Base-by-base conservation (phyloP, 2,329 filamentous ascomycete species). In the Penicillium vulpinum region DNA sequence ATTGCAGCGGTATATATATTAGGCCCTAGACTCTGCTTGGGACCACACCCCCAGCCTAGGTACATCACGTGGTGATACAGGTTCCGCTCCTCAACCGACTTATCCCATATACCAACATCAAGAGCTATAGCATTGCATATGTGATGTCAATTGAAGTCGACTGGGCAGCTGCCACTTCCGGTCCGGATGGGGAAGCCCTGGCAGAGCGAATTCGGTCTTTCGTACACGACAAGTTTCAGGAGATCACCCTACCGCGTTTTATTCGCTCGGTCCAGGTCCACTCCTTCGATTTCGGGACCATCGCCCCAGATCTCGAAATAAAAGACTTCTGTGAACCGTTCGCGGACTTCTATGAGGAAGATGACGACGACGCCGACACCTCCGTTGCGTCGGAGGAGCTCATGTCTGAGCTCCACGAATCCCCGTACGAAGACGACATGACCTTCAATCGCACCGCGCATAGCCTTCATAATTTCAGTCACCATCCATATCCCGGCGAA, bases 301-400 rank as follows among this genome's bases (percentile, higher is more conserved):
- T 93, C 48, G 82, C 90, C 38, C 94, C 94, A 2, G 85, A 90
- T 65, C 84, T 99, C 40, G 91, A 95, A 71, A 88, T 99, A 68
- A 97, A 97, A 77, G 94, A 97, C 74, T 92, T 99, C 59, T 95
- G 93, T 66, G 92, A 99, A 72, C 94, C 94, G 2, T 83, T 97
- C 57, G 88, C 92, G 0, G 94, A 99, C 69, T 99, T 99, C 71
- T 99, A 99, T 79, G 94, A 97, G 36, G 88, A 89, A 58, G 83
- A 84, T 22, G 80, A 84, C 26, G 83, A 84, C 38, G 82, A 86
- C 13, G 75, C 76, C n/a, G 63, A 72, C 21, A 60, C 67, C 15
- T 76, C 74, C 15, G 72, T 72, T n/a, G 64, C 68, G 13, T 74
- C 73, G 2, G 73, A 73, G 41, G 73, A 72, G 50, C 64, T 72